Percentiles rank a stretch among this genome's conserved stretches.
Evolutionary conservation across 768 basidiomycete genomes (phyloP).

Genomic region (Pholiota conissans): DNA sequence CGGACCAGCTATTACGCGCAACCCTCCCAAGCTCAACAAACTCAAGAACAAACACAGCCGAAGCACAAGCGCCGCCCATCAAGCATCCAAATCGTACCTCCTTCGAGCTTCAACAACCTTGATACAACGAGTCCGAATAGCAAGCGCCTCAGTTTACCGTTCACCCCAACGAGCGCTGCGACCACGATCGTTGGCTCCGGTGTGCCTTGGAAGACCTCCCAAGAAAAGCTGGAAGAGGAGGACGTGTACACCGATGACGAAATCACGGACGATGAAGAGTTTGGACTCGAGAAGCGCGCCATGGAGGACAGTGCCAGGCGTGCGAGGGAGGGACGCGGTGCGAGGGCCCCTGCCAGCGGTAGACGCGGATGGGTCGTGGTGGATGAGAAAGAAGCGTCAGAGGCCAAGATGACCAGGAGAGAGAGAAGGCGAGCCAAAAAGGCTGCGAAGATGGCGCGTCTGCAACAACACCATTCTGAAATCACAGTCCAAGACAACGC

Average conservation of each 20-base stretch:
- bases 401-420: constrained; percentile 17
- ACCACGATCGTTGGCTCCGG: constrained; percentile 16
- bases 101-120: constrained; percentile 16
- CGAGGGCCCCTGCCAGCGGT: neutral
- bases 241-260: constrained; percentile 14
- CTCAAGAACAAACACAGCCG: neutral
- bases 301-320: constrained; percentile 35
- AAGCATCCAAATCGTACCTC: constrained; percentile 29
- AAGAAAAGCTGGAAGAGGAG: constrained; percentile 20
- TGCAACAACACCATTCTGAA: neutral
- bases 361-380: constrained; percentile 10
- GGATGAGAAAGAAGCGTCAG: constrained; percentile 24
- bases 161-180: constrained; percentile 46
- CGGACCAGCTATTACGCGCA: neutral
- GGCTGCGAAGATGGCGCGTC: neutral
- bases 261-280: constrained; percentile 21
- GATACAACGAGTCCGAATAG: constrained; percentile 30
- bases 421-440: constrained; percentile 25
- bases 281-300: constrained; percentile 45
- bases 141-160: constrained; percentile 60
- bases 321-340: neutral
- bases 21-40: neutral
- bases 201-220: constrained; percentile 40
- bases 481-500: constrained; percentile 9
- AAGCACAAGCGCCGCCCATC: constrained; percentile 10